Conservation (phyloP, 805 yeast genomes). For the Pichia nakasei region DNA sequence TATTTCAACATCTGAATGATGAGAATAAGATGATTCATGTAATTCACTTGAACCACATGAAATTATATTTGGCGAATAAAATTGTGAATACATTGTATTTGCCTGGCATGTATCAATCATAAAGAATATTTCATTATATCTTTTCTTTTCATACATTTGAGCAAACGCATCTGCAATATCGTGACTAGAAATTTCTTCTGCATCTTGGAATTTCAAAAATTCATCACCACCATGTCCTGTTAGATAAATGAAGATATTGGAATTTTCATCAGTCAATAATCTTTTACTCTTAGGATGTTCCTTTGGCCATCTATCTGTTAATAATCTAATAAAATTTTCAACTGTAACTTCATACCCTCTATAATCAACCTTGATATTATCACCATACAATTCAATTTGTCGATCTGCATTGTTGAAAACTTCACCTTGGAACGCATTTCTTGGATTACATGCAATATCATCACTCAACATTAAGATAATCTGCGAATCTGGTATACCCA, state of each 20-base stretch:
- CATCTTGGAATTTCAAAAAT: constrained; percentile 94
- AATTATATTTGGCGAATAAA: constrained; percentile 85
- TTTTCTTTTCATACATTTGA: constrained; percentile 92
- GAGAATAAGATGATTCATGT: constrained; percentile 89
- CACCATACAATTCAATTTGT: constrained; percentile 88
- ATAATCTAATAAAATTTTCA: constrained; percentile 83
- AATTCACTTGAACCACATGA: constrained; percentile 87
- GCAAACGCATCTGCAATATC: constrained; percentile 96
- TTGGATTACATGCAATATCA: constrained; percentile 93
- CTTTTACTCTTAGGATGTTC: constrained; percentile 92
- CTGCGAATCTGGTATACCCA: constrained; percentile 97
- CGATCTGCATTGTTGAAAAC: constrained; percentile 92
- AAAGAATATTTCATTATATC: constrained; percentile 91
- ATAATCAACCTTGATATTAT: constrained; percentile 90
- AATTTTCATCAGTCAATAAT: constrained; percentile 83
- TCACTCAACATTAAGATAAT: constrained; percentile 93
- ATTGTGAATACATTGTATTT: constrained; percentile 89
- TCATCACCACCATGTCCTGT: constrained; percentile 99
- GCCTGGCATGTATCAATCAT: constrained; percentile 99
- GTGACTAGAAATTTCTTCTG: constrained; percentile 91
- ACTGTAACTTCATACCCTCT: constrained; percentile 98
- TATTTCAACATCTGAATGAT: constrained; percentile 88
- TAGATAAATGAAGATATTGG: constrained; percentile 88
- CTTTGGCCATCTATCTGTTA: constrained; percentile 93
- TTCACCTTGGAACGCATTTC: constrained; percentile 93